These are phyloP conservation scores for Gracilariopsis chorda DNA, from an alignment of 23 red algal genomes.

Conservation along the genomic window DNA sequence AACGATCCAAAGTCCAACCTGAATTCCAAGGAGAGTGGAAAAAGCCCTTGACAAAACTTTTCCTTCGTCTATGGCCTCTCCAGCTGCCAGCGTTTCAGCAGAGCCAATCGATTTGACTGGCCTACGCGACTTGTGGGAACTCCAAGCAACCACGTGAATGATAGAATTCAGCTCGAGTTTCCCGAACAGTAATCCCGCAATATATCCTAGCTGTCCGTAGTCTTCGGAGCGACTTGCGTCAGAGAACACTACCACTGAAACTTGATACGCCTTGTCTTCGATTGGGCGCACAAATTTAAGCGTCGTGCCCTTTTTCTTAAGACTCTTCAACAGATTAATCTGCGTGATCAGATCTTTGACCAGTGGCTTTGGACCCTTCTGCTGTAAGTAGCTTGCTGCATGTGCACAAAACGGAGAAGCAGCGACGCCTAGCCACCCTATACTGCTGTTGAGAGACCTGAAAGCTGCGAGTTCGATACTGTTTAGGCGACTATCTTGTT, in stretches of 20 bases:
- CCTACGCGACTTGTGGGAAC: conserved; percentile 10
- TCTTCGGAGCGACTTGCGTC: neutral
- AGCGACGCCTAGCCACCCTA: conserved; percentile 3
- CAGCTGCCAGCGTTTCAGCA: conserved; percentile 30
- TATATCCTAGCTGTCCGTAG: conserved; percentile 30
- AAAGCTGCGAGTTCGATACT: conserved; percentile 15
- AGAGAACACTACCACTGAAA: neutral
- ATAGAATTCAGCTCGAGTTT: neutral
- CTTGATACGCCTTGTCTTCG: neutral
- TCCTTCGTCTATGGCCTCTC: conserved; percentile 12
- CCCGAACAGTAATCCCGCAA: conserved; percentile 31
- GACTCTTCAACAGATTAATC: neutral
- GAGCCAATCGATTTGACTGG: conserved; percentile 30
- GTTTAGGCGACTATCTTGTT: conserved; percentile 1
- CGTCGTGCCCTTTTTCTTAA: neutral
- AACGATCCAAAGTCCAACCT: conserved; percentile 3
- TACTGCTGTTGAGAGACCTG: neutral
- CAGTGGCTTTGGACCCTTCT: neutral
- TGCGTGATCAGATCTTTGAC: conserved; percentile 3
- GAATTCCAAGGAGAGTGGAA: neutral
- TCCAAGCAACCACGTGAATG: neutral
- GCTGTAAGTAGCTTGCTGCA: conserved; percentile 29
- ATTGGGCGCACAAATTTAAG: neutral
- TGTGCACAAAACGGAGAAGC: conserved; percentile 22
- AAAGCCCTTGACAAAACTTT: neutral